Evolutionary conservation across 176 grass and related monocot genomes (phyloP), one percentile per base, ranked within the genome.

Genomic region (Themeda triandra): DNA sequence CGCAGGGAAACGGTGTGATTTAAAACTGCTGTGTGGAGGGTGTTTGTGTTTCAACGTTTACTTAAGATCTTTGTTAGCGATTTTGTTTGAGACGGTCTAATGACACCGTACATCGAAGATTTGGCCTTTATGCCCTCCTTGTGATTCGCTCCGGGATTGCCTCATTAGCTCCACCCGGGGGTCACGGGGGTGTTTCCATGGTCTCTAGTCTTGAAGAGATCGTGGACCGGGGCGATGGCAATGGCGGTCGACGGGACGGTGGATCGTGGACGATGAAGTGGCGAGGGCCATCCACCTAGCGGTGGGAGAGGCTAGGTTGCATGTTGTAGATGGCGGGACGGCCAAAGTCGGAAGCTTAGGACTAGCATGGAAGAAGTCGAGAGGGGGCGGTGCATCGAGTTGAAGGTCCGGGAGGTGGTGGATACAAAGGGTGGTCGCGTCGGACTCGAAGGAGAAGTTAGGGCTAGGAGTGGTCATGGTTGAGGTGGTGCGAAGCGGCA

Each of bases 291-390:
- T 54, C 21, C 8, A 23, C 9, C 23, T 4, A 58, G 8, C 0
- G 0, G 3, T 58, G 23, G 23, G 7, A 24, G 54, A 23, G 53
- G 2, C 2, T 23, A 6, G n/a, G n/a, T n/a, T n/a, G n/a, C n/a
- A n/a, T n/a, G 5, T 5, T 18, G 5, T 49, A 6, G 48, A 1
- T 17, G 19, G 4, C 1, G 1, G 19, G 2, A 0, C 0, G 7
- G 8, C 7, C 7, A 56, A 56, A 56, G 53, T 0, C 0, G 8
- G 19, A 56, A 56, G 53, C 8, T n/a, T 56, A 56, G 21, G 53
- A 10, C 10, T 58, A 58, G 54, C 54, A 11, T 58, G 3, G 54
- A 1, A 3, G 4, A 10, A 58, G 8, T 24, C 1, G 23, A 58
- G 8, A 58, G 54, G 7, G 23, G 8, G 8, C 1, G 23, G 3